Conservation (phyloP, 768 basidiomycete genomes). For the Pisolithus orientalis region DNA sequence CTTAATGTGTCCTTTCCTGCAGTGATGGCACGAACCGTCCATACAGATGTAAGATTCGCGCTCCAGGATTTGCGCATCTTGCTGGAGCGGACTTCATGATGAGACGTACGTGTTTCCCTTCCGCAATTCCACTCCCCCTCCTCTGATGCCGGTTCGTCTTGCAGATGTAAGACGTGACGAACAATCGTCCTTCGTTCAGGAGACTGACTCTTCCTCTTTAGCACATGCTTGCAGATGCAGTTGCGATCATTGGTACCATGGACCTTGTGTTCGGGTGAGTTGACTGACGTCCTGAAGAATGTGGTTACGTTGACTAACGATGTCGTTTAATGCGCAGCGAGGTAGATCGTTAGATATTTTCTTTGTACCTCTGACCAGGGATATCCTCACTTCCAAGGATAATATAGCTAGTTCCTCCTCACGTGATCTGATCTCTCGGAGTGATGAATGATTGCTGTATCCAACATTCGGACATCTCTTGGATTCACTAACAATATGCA, state of each 20-base stretch:
- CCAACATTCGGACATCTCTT: no score
- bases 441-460: no score
- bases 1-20: neutral
- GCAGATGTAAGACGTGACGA: slow-evolving; percentile 30
- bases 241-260: slow-evolving; percentile 98
- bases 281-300: neutral
- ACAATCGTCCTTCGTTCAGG: neutral
- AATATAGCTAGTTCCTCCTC: no score
- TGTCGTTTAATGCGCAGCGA: slow-evolving; percentile 10
- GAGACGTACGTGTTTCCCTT: slow-evolving; percentile 57
- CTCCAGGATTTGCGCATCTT: slow-evolving; percentile 93
- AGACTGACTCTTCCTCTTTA: slow-evolving; percentile 23
- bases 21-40: slow-evolving; percentile 94
- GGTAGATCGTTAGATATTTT: slow-evolving; percentile 25
- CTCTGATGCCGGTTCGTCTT: slow-evolving; percentile 7
- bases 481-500: no score
- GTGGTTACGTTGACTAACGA: neutral
- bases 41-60: slow-evolving; percentile 95
- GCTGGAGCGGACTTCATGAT: slow-evolving; percentile 98
- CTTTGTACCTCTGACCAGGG: neutral
- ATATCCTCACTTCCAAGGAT: neutral
- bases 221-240: slow-evolving; percentile 92
- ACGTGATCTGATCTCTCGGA: no score
- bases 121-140: neutral
- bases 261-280: slow-evolving; percentile 94